phyloP scores from a whole-genome alignment of 2,329 filamentous ascomycete genomes.

The Rosellinia necatrix region DNA sequence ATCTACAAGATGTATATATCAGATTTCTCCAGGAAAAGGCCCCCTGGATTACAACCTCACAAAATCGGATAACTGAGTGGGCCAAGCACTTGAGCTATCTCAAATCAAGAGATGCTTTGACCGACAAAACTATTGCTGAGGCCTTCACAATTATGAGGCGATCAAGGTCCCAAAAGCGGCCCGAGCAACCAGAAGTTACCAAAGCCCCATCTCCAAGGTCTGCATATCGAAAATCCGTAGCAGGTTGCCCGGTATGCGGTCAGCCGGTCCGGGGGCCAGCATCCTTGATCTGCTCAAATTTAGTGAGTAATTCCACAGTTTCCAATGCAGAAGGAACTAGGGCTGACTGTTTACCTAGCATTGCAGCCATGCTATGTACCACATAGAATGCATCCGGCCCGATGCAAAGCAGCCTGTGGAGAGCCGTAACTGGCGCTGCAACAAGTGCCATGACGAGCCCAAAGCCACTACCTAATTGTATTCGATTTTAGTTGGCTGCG shows the following conservation, averaged over 20 bases:
- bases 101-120: conserved; percentile 53
- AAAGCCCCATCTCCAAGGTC: conserved; percentile 34
- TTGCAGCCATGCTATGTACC: conserved; percentile 52
- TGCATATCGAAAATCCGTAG: conserved; percentile 48
- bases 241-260: conserved; percentile 54
- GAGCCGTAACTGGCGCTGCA: conserved; percentile 50
- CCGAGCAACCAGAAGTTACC: conserved; percentile 31
- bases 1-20: conserved; percentile 57
- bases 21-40: conserved; percentile 57
- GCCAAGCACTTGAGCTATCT: conserved; percentile 59
- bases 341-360: conserved; percentile 24
- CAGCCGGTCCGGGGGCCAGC: conserved; percentile 53
- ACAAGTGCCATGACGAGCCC: conserved; percentile 42
- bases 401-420: conserved; percentile 44
- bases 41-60: conserved; percentile 55
- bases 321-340: background rate
- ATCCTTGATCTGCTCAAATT: conserved; percentile 55
- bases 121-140: conserved; percentile 49
- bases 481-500: background rate
- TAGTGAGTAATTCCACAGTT: conserved; percentile 45
- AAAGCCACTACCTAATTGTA: conserved; percentile 1
- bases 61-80: conserved; percentile 57
- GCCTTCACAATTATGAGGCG: conserved; percentile 51
- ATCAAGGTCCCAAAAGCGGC: conserved; percentile 43
- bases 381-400: conserved; percentile 51